These are phyloP conservation scores for Ceratobasidium papillatum DNA, from an alignment of 1,284 basidiomycete species.

Conservation along the genomic window DNA sequence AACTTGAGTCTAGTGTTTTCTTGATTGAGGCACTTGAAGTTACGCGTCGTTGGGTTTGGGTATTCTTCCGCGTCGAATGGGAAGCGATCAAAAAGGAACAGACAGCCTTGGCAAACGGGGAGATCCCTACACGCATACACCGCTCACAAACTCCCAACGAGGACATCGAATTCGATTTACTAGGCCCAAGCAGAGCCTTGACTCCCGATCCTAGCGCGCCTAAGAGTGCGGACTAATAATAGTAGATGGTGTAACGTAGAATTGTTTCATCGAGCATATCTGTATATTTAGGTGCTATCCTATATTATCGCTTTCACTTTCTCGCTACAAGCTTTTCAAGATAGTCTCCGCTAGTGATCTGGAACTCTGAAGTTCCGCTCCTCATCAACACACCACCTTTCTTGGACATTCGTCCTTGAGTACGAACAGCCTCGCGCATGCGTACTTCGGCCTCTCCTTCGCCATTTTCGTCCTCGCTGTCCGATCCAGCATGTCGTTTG, in stretches of 20 bases:
- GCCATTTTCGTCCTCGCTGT: constrained; percentile 58
- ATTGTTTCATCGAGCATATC: constrained; percentile 11
- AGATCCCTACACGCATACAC: background rate
- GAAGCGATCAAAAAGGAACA: constrained; percentile 72
- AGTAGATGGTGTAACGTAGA: constrained; percentile 10
- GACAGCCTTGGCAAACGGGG: constrained; percentile 7
- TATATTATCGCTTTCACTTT: constrained; percentile 27
- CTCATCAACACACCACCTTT: constrained; percentile 82
- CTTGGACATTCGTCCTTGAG: constrained; percentile 83
- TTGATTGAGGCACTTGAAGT: constrained; percentile 92
- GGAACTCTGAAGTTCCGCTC: constrained; percentile 79
- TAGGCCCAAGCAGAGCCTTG: constrained; percentile 29
- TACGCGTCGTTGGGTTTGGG: constrained; percentile 93
- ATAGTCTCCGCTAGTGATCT: constrained; percentile 73
- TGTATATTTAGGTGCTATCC: constrained; percentile 35
- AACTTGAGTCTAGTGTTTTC: constrained; percentile 87
- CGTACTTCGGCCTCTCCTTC: constrained; percentile 74
- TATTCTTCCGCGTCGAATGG: constrained; percentile 96
- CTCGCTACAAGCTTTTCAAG: constrained; percentile 68
- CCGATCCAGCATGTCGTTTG: constrained; percentile 41
- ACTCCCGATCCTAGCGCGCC: constrained; percentile 29
- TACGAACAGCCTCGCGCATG: constrained; percentile 88
- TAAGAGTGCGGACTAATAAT: constrained; percentile 23
- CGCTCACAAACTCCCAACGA: constrained; percentile 31
- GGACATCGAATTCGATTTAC: constrained; percentile 39